Base-by-base conservation (phyloP, 2,329 filamentous ascomycete species). In the Xylaria arbuscula region DNA sequence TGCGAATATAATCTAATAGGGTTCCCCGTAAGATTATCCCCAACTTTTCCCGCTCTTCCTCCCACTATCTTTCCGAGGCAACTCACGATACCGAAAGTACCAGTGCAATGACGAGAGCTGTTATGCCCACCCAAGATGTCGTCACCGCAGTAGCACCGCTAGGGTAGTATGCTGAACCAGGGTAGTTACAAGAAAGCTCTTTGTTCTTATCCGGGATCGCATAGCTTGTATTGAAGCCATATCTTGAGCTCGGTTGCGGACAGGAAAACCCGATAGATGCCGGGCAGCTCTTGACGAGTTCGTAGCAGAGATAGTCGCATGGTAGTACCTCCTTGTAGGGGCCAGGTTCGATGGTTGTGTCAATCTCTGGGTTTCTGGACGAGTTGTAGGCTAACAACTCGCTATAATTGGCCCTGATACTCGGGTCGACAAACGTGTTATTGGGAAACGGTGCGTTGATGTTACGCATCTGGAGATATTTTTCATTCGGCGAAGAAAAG, bases 241-340 rank as follows among this genome's bases (percentile, higher is more conserved):
- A 75, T 40, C 42, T 56, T 38, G 73, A 73, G 2, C 74, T 76
- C 1, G 80, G 79, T 22, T 75, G 69, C 1, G 96, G 95, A 80
- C 96, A 99, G 0, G 78, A 81, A 75, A 99, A 98, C 0, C 86
- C 84, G 73, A 99, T 82, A 0, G 85, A 81, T 0, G 93, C 86
- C 0, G 96, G 95, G 80, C 96, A 99, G 76, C 88, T 93, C 80
- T 92, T 90, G 11, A 97, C 92, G 1, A 99, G 85, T 62, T 91
- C 88, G 78, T 94, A 96, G 82, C 96, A 99, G 59, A 98, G 82
- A 72, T 97, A 92, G 69, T 92, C 88, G 76, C 95, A 98, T 0
- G 96, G 96, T 9, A 97, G 83, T 22, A 98, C 84, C 82, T 99
- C 96, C 77, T 94, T 97, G 81, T 99, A 98, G 0, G 96, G 96